Conservation (phyloP, 192 early-diverging fungal genomes). For the Dispira parvispora region DNA sequence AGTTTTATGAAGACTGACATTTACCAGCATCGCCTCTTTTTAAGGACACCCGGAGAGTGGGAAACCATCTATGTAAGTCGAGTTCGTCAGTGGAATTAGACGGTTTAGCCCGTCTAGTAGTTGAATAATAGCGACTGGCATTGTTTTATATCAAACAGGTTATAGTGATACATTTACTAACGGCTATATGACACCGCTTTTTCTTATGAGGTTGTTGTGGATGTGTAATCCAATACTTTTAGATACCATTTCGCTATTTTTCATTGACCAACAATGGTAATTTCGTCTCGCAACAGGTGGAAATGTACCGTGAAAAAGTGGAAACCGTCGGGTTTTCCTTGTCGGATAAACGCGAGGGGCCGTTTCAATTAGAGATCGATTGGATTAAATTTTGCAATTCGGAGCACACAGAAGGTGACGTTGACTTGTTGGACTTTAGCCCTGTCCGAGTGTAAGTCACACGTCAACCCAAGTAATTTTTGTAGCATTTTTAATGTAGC, state of each 20-base stretch:
- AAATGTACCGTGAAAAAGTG: conserved; percentile 70
- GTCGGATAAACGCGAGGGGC: conserved; percentile 60
- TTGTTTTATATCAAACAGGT: neutral
- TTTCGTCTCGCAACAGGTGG: conserved; percentile 67
- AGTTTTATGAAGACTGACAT: conserved; percentile 66
- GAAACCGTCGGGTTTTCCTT: conserved; percentile 83
- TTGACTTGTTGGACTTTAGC: conserved; percentile 27
- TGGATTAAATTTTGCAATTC: conserved; percentile 84
- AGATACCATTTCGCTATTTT: conserved; percentile 90
- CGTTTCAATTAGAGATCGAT: conserved; percentile 76
- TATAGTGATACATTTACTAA: neutral
- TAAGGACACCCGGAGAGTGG: conserved; percentile 78
- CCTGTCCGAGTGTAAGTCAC: no score
- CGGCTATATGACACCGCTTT: neutral
- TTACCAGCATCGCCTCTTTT: conserved; percentile 84
- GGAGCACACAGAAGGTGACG: conserved; percentile 53
- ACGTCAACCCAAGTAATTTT: no score
- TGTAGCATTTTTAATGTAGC: no score
- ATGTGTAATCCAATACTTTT: neutral
- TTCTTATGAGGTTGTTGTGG: neutral
- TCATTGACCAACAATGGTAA: conserved; percentile 79
- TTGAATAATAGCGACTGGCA: neutral
- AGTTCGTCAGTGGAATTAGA: neutral
- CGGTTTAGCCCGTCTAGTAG: neutral
- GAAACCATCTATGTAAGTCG: conserved; percentile 63